Evolutionary conservation across 257 asterid genomes (phyloP).

Genomic region (Nicotiana tabacum): DNA sequence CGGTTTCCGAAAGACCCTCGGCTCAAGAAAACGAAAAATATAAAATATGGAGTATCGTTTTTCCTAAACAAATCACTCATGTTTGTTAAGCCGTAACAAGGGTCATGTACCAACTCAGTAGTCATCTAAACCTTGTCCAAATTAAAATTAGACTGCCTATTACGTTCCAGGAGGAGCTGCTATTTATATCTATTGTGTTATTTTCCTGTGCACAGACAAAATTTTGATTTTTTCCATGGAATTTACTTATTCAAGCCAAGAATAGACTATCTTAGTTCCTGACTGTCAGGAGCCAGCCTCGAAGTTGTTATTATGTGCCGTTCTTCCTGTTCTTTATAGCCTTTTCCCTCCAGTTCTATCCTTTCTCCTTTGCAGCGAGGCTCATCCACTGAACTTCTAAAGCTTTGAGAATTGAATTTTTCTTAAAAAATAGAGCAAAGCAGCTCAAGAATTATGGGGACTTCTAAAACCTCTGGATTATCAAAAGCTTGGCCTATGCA

Average conservation of each 20-base stretch:
- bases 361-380: neutral
- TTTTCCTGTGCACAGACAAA: neutral
- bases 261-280: neutral
- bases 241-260: neutral
- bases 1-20: too few relatives aligned
- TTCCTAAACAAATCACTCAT: neutral
- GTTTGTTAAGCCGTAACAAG: neutral
- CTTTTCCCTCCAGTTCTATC: neutral
- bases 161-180: neutral
- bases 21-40: too few relatives aligned
- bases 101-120: neutral
- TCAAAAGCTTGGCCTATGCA: neutral
- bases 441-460: neutral
- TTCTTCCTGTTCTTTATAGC: neutral
- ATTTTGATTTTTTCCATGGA: neutral
- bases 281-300: neutral
- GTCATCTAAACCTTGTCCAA: neutral
- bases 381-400: neutral
- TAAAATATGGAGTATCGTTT: too few relatives aligned
- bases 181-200: too few relatives aligned
- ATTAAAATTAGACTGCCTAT: neutral
- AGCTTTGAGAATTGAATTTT: neutral
- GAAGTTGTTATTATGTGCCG: neutral
- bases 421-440: neutral
- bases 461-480: neutral